Percentiles rank a stretch among this genome's conserved stretches.
Conservation (phyloP, 2,329 filamentous ascomycete species). For the Colletotrichum cordylinicola region DNA sequence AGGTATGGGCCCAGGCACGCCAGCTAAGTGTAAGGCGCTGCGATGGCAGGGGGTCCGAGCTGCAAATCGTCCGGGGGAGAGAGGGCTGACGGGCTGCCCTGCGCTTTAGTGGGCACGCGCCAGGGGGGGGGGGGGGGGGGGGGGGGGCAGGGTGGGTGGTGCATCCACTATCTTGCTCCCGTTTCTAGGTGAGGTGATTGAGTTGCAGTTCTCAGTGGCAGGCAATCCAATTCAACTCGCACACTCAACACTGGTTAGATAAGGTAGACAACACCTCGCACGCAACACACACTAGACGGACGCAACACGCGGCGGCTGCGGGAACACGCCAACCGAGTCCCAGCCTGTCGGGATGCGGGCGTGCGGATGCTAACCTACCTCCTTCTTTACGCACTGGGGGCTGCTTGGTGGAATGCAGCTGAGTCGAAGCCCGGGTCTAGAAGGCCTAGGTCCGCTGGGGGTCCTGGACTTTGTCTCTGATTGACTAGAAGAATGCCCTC, state of each 20-base stretch:
- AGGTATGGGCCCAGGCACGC: background rate
- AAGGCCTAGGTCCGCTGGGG: background rate
- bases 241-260: background rate
- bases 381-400: background rate
- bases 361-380: background rate
- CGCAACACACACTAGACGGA: background rate
- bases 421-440: background rate
- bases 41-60: background rate
- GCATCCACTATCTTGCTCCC: background rate
- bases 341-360: constrained; percentile 16
- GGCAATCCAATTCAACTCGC: background rate
- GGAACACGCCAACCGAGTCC: background rate
- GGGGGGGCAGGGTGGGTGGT: background rate
- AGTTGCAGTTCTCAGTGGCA: background rate
- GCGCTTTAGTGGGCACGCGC: background rate
- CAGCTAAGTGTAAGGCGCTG: background rate
- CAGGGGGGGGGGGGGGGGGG: background rate
- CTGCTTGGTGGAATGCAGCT: background rate
- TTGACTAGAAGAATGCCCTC: background rate
- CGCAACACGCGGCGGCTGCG: background rate
- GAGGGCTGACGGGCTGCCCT: background rate
- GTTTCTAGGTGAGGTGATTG: too few relatives aligned
- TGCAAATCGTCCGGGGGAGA: background rate
- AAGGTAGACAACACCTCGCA: background rate
- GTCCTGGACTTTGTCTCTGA: background rate